phyloP scores from a whole-genome alignment of 2,329 filamentous ascomycete species.

The Purpureocillium lavendulum region DNA sequence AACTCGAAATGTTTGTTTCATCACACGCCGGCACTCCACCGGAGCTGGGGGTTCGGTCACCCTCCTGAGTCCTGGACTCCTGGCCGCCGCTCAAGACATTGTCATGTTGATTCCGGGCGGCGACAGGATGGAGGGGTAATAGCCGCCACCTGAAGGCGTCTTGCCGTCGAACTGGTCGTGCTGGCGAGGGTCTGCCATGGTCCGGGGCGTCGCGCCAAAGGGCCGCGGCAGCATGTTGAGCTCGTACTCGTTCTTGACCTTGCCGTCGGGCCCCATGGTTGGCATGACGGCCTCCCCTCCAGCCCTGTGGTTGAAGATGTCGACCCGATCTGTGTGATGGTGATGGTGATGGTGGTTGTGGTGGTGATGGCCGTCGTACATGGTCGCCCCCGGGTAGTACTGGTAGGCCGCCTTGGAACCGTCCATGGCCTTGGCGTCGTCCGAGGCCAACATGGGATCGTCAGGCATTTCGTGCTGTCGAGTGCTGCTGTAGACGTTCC shows the following conservation, averaged over 20 bases:
- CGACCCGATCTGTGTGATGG: slow-evolving; percentile 23
- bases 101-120: slow-evolving; percentile 40
- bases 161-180: slow-evolving; percentile 46
- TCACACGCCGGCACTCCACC: too few species aligned
- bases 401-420: slow-evolving; percentile 40
- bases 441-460: slow-evolving; percentile 42
- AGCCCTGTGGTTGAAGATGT: slow-evolving; percentile 37
- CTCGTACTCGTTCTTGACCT: slow-evolving; percentile 44
- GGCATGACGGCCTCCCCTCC: slow-evolving; percentile 24
- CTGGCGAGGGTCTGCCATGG: slow-evolving; percentile 25
- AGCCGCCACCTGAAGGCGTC: slow-evolving; percentile 35
- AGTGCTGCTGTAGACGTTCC: slow-evolving; percentile 29
- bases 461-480: slow-evolving; percentile 41
- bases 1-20: too few species aligned
- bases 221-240: slow-evolving; percentile 35
- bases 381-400: slow-evolving; percentile 39
- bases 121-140: slow-evolving; percentile 42
- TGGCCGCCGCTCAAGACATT: slow-evolving; percentile 14
- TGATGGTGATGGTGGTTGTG: not conserved
- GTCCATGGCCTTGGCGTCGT: slow-evolving; percentile 42
- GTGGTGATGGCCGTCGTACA: slow-evolving; percentile 40
- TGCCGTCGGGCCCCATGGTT: slow-evolving; percentile 23
- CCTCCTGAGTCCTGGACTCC: not conserved
- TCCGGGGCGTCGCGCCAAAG: slow-evolving; percentile 22
- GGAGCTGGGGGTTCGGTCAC: not conserved